Conservation (phyloP, 768 basidiomycete genomes). For the Lyophyllum atratum region DNA sequence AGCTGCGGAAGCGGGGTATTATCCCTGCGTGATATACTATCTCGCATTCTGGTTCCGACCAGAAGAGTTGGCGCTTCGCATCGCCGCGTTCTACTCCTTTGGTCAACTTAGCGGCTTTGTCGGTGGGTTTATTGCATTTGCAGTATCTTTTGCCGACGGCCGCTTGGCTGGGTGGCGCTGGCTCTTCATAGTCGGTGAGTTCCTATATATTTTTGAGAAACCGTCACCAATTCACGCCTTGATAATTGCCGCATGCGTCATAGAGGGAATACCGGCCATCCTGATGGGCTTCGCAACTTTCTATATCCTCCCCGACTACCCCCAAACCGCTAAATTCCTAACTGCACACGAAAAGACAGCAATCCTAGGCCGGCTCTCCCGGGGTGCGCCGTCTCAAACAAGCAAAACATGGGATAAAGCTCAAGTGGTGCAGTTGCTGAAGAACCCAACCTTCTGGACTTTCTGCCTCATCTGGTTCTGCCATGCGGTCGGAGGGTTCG, state of each 20-base stretch:
- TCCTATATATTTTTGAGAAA: background rate
- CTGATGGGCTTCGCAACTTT: conserved; percentile 13
- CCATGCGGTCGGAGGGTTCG: conserved; percentile 16
- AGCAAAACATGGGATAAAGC: conserved; percentile 13
- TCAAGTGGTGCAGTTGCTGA: conserved; percentile 8
- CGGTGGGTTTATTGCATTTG: conserved; percentile 13
- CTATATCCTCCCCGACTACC: conserved; percentile 13
- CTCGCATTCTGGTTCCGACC: conserved; percentile 18
- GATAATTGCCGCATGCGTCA: background rate
- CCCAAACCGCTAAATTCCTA: conserved; percentile 15
- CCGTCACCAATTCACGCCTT: background rate
- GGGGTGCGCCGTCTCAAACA: conserved; percentile 9
- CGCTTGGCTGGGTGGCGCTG: conserved; percentile 17
- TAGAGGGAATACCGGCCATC: conserved; percentile 14
- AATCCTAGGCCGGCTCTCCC: conserved; percentile 1
- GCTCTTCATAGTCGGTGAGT: conserved; percentile 14
- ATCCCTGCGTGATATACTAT: conserved; percentile 16
- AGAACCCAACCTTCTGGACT: conserved; percentile 12
- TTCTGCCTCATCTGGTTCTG: conserved; percentile 11
- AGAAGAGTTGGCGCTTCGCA: conserved; percentile 8
- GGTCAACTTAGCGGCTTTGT: conserved; percentile 16
- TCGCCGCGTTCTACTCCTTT: conserved; percentile 16
- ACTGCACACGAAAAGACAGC: conserved; percentile 7
- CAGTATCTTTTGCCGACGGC: conserved; percentile 13
- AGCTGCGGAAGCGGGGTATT: conserved; percentile 19